phyloP scores from a whole-genome alignment of 163 green algal genomes.

The Chlorella variabilis region DNA sequence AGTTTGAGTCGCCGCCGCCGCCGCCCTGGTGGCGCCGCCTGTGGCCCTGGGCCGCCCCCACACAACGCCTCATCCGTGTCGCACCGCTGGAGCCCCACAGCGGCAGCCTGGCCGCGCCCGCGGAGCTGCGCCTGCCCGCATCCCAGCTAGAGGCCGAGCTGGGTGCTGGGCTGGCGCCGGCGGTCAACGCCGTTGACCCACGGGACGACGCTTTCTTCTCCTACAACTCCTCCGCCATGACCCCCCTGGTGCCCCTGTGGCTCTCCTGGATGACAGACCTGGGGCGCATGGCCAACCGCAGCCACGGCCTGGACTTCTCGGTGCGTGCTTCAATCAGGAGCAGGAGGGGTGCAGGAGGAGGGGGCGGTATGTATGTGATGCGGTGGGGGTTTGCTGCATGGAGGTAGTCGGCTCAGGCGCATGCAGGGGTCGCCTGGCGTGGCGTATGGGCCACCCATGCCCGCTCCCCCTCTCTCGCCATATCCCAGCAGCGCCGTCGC shows the following conservation, averaged over 20 bases:
- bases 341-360: no score
- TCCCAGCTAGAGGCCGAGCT: slow-evolving; percentile 18
- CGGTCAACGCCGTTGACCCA: not conserved
- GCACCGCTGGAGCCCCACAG: slow-evolving; percentile 25
- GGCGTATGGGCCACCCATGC: no score
- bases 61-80: slow-evolving; percentile 18
- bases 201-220: not conserved
- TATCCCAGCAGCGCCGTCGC: no score
- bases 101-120: slow-evolving; percentile 17
- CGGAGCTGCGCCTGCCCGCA: slow-evolving; percentile 27
- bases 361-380: no score
- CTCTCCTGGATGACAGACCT: slow-evolving; percentile 56
- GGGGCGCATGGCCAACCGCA: slow-evolving; percentile 25
- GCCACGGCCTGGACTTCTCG: slow-evolving; percentile 50
- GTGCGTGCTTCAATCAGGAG: no score
- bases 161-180: slow-evolving; percentile 2
- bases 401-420: no score
- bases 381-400: no score
- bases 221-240: slow-evolving; percentile 42
- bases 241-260: slow-evolving; percentile 40
- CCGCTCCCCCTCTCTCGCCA: no score
- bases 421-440: no score
- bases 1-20: not conserved
- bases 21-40: not conserved
- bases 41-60: slow-evolving; percentile 2